Conservation (phyloP, 2,329 filamentous ascomycete genomes). For the Tricladium varicosporioides region DNA sequence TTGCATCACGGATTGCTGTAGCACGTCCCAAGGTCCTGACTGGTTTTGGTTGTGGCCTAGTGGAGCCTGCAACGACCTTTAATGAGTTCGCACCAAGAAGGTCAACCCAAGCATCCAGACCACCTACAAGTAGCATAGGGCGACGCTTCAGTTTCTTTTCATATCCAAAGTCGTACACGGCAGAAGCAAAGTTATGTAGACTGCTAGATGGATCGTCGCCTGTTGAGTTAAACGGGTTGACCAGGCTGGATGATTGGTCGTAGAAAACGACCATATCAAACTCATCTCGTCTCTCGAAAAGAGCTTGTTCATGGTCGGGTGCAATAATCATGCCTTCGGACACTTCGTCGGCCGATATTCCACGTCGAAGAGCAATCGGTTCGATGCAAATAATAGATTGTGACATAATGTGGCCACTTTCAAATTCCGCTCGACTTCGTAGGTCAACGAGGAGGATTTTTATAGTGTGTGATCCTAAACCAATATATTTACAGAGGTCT, state of each 20-base stretch:
- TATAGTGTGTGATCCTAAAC: slow-evolving; percentile 49
- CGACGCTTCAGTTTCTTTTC: slow-evolving; percentile 69
- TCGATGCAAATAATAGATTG: slow-evolving; percentile 87
- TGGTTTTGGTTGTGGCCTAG: slow-evolving; percentile 31
- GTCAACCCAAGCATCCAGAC: slow-evolving; percentile 82
- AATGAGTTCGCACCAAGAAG: slow-evolving; percentile 62
- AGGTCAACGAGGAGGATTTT: slow-evolving; percentile 83
- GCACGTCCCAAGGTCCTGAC: slow-evolving; percentile 50
- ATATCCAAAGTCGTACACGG: slow-evolving; percentile 80
- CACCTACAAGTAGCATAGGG: slow-evolving; percentile 78
- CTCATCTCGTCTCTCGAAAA: slow-evolving; percentile 70
- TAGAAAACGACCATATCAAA: slow-evolving; percentile 92
- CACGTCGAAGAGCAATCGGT: slow-evolving; percentile 70
- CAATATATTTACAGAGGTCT: slow-evolving; percentile 69
- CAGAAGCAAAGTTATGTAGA: slow-evolving; percentile 73
- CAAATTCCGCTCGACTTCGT: slow-evolving; percentile 74
- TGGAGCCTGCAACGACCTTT: slow-evolving; percentile 53
- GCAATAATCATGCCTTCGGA: slow-evolving; percentile 69
- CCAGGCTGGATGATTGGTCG: slow-evolving; percentile 59
- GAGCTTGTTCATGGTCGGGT: slow-evolving; percentile 68
- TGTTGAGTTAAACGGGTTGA: slow-evolving; percentile 39
- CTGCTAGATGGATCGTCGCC: slow-evolving; percentile 46
- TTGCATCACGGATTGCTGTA: slow-evolving; percentile 42
- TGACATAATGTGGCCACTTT: slow-evolving; percentile 84
- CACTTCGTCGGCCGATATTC: slow-evolving; percentile 60